Evolutionary conservation across 2,329 filamentous ascomycete species (phyloP).

Genomic region (Massarina eburnea): DNA sequence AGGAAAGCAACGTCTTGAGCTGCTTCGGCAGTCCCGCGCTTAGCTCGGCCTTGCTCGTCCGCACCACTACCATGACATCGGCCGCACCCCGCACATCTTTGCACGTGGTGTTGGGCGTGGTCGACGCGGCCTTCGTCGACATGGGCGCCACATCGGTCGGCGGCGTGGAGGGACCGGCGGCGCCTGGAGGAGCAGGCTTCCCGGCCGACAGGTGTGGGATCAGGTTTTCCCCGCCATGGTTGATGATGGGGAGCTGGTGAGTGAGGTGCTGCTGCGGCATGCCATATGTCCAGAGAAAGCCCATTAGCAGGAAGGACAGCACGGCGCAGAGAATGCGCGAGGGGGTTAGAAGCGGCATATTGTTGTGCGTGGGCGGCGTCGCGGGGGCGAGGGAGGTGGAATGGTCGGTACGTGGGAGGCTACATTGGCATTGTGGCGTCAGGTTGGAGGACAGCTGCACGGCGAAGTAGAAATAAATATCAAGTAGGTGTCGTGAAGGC

Average conservation of each 20-base stretch:
- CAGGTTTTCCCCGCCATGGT: conserved; percentile 17
- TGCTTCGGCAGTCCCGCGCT: conserved; percentile 58
- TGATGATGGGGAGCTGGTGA: conserved; percentile 24
- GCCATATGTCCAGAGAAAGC: conserved; percentile 36
- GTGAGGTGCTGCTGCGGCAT: conserved; percentile 21
- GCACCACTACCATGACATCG: conserved; percentile 59
- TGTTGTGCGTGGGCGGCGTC: conserved; percentile 8
- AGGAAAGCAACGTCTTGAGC: conserved; percentile 57
- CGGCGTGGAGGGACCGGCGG: too few species aligned
- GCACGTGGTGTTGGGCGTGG: conserved; percentile 9
- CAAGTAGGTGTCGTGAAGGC: too few species aligned
- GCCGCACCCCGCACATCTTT: conserved; percentile 39
- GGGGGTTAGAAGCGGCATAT: conserved; percentile 35
- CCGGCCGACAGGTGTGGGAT: background rate
- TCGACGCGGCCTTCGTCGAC: background rate
- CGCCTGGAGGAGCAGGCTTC: too few species aligned
- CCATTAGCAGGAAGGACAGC: conserved; percentile 28
- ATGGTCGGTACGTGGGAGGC: background rate
- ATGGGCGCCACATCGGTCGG: background rate
- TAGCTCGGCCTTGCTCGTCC: conserved; percentile 61
- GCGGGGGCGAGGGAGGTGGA: background rate
- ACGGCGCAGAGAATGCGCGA: conserved; percentile 33
- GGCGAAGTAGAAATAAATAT: too few species aligned
- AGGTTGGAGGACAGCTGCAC: background rate
- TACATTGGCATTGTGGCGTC: conserved; percentile 5